Evolutionary conservation across 257 asterid species (phyloP).

Genomic region (Anisodus tanguticus): DNA sequence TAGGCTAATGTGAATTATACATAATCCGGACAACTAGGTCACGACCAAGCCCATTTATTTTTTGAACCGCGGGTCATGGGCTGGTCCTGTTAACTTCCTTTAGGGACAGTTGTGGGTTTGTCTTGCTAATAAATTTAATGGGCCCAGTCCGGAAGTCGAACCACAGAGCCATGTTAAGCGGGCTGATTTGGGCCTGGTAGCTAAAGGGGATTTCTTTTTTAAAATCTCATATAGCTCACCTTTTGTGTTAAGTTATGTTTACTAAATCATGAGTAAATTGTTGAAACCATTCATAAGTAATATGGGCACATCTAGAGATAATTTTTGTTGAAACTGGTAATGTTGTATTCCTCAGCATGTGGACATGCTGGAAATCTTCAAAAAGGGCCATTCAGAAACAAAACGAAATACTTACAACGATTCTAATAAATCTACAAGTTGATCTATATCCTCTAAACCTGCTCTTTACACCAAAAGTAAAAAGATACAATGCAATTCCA

Average conservation of each 20-base stretch:
- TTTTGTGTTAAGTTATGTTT: slow-evolving; percentile 5
- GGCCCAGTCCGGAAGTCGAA: neutral
- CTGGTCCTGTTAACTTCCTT: slow-evolving; percentile 5
- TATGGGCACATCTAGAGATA: neutral
- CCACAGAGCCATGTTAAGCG: neutral
- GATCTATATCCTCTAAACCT: too few relatives aligned
- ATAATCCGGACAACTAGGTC: slow-evolving; percentile 6
- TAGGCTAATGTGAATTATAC: neutral
- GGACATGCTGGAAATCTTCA: too few relatives aligned
- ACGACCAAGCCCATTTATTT: neutral
- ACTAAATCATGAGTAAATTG: neutral
- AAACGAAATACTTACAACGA: too few relatives aligned
- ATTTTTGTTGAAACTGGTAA: too few relatives aligned
- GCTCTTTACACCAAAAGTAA: too few relatives aligned
- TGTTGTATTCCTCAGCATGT: too few relatives aligned
- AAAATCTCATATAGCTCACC: neutral
- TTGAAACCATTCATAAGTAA: neutral
- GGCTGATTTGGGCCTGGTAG: neutral
- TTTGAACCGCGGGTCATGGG: neutral
- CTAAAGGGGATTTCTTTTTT: neutral
- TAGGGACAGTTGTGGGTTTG: neutral
- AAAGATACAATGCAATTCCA: too few relatives aligned
- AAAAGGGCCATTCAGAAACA: too few relatives aligned
- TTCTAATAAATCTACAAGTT: too few relatives aligned
- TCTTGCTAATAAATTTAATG: slow-evolving; percentile 11